phyloP scores from a whole-genome alignment of 1,284 basidiomycete genomes.

The Schizopora paradoxa region DNA sequence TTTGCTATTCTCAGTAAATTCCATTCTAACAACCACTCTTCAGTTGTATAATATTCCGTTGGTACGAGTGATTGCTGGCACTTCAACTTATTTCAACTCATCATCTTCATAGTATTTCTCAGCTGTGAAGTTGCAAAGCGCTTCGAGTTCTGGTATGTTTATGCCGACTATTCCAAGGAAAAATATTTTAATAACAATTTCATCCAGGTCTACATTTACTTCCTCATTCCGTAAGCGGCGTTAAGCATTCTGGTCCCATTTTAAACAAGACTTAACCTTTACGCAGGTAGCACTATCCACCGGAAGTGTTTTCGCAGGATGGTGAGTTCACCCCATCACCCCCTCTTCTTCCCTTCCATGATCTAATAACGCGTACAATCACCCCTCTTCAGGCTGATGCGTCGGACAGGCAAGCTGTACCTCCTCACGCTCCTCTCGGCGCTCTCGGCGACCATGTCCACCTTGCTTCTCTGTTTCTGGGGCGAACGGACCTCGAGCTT shows the following conservation, averaged over 20 bases:
- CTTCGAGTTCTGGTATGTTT: conserved; percentile 60
- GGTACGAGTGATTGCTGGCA: conserved; percentile 34
- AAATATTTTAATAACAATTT: conserved; percentile 12
- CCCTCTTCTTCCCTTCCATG: neutral
- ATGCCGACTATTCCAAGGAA: conserved; percentile 6
- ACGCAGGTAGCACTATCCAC: conserved; percentile 65
- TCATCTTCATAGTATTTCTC: conserved; percentile 60
- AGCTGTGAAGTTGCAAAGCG: conserved; percentile 71
- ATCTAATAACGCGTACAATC: conserved; percentile 2
- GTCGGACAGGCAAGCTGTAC: conserved; percentile 77
- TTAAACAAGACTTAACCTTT: conserved; percentile 15
- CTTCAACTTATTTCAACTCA: conserved; percentile 14
- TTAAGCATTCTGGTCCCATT: conserved; percentile 16
- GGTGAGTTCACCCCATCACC: conserved; percentile 41
- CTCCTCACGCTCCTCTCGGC: conserved; percentile 60
- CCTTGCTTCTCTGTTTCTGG: conserved; percentile 57
- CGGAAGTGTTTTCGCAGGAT: conserved; percentile 81
- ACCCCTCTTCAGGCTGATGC: conserved; percentile 59
- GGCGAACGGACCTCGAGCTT: conserved; percentile 52
- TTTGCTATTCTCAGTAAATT: neutral
- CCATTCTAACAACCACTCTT: conserved; percentile 16
- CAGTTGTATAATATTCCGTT: conserved; percentile 84
- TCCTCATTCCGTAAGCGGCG: conserved; percentile 70
- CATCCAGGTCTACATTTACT: conserved; percentile 68
- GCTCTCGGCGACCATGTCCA: conserved; percentile 48